Evolutionary conservation across 1,284 basidiomycete species (phyloP).

Genomic region (Rhizoctonia solani): DNA sequence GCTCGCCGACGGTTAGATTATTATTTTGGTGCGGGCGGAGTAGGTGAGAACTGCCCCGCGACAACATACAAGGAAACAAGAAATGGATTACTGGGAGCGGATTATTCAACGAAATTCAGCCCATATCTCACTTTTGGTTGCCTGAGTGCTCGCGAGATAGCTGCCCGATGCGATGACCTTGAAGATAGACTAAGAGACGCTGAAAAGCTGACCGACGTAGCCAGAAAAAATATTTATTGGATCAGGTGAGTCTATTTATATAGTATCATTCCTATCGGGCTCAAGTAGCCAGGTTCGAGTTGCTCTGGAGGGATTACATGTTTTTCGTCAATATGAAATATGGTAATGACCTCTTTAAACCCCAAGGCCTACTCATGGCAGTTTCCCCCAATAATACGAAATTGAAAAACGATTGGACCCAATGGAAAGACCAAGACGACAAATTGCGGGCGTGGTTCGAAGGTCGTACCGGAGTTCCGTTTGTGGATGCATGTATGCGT

Average conservation of each 20-base stretch:
- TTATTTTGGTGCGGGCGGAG: constrained; percentile 42
- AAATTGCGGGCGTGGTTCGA: constrained; percentile 49
- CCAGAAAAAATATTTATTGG: constrained; percentile 51
- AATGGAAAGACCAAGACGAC: constrained; percentile 13
- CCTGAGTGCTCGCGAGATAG: constrained; percentile 52
- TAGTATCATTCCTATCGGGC: too few relatives aligned
- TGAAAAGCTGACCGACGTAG: constrained; percentile 44
- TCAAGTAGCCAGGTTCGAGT: constrained; percentile 50
- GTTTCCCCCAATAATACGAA: constrained; percentile 9
- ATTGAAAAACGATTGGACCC: constrained; percentile 5
- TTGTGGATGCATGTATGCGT: constrained; percentile 58
- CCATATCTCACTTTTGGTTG: constrained; percentile 55
- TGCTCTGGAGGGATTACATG: constrained; percentile 61
- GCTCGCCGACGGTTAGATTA: constrained; percentile 49
- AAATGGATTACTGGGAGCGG: constrained; percentile 56
- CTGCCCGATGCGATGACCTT: constrained; percentile 41
- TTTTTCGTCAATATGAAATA: constrained; percentile 49
- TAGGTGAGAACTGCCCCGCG: constrained; percentile 35
- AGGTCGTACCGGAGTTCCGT: constrained; percentile 56
- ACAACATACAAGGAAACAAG: constrained; percentile 57
- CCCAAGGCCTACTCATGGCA: constrained; percentile 39
- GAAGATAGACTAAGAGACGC: constrained; percentile 40
- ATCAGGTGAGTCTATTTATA: constrained; percentile 40
- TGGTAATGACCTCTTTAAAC: constrained; percentile 41
- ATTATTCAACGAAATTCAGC: constrained; percentile 58